Evolutionary conservation across 129 eudicot genomes (phyloP), one percentile per base, ranked within the genome.

Genomic region (Oenanthe sinensis): DNA sequence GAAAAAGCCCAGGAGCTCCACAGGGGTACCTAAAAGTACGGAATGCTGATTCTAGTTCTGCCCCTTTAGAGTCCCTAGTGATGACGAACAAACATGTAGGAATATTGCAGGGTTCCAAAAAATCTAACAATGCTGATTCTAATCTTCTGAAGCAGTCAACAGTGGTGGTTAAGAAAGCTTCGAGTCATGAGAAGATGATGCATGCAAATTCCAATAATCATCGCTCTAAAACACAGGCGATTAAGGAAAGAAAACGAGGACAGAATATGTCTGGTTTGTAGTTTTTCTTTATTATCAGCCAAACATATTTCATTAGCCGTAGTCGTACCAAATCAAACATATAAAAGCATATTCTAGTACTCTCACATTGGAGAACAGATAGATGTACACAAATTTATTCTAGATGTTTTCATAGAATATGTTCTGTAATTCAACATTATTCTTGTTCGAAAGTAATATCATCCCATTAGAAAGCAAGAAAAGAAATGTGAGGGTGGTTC

Each of bases 11-110:
- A 13, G 54, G 80, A 76, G 9, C 42, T 55, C 71, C 87, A 43
- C 83, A 74, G n/a, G 89, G 79, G 74, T 80, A 75, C 72, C 71
- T 80, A 54, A 87, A 88, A 82, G 45, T 73, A 50, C 65, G 79
- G 71, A 79, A 80, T 84, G 69, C 84, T 55, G 88, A 82, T 77
- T 63, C 87, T 6, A 45, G 73, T 13, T 62, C 79, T 48, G 76
- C 43, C 22, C 13, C 30, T 26, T 4, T 9, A 26, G 77, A 39
- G 10, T 43, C 78, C 43, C 36, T 19, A 24, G 54, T 43, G 28
- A 80, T 30, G 42, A 2, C 79, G 22, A 74, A 80, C 75, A 58
- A 39, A 80, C 52, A 7, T 71, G 28, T 15, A 16, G 83, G 62
- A 49, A 26, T 12, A 42, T 49, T 46, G 3, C 33, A 8, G 39